Evolutionary conservation across 2,329 filamentous ascomycete genomes (phyloP).

Genomic region (Ascomycota sp.): DNA sequence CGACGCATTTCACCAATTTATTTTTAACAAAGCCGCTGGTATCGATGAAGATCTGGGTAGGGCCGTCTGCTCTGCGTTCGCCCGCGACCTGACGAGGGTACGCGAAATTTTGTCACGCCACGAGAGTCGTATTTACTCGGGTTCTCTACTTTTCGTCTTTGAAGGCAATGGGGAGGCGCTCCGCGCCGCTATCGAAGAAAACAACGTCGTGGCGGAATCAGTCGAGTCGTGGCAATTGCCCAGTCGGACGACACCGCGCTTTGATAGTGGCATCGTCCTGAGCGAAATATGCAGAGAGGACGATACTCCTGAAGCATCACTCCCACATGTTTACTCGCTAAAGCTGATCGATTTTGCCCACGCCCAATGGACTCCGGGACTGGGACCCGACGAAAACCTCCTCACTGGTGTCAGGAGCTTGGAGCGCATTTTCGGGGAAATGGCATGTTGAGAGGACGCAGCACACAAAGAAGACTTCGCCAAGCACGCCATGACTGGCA

Average conservation of each 20-base stretch:
- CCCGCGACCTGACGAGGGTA: constrained; percentile 27
- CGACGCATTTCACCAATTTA: constrained; percentile 30
- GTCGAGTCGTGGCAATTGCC: constrained; percentile 15
- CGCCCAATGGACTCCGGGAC: constrained; percentile 57
- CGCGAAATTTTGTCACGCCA: constrained; percentile 29
- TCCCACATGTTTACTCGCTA: constrained; percentile 50
- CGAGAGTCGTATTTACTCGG: constrained; percentile 41
- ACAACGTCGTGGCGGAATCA: constrained; percentile 27
- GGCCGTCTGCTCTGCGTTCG: constrained; percentile 30
- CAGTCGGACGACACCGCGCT: constrained; percentile 19
- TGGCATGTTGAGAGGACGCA: constrained; percentile 18
- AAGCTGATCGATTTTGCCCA: constrained; percentile 97
- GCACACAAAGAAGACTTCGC: too few relatives aligned
- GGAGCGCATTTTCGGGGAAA: constrained; percentile 44
- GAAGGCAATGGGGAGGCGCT: constrained; percentile 38
- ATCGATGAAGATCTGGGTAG: constrained; percentile 35
- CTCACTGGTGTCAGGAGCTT: constrained; percentile 53
- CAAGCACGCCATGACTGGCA: too few relatives aligned
- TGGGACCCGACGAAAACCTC: constrained; percentile 69
- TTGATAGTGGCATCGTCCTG: constrained; percentile 33
- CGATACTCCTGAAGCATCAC: constrained; percentile 24
- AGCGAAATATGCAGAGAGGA: constrained; percentile 22
- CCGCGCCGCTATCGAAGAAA: constrained; percentile 28
- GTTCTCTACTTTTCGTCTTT: constrained; percentile 39
- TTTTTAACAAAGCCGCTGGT: constrained; percentile 35